A percentile compares a stretch with the other conserved stretches of the same genome.
phyloP scores from a whole-genome alignment of 805 yeast species.

The Spathaspora hagerdaliae region DNA sequence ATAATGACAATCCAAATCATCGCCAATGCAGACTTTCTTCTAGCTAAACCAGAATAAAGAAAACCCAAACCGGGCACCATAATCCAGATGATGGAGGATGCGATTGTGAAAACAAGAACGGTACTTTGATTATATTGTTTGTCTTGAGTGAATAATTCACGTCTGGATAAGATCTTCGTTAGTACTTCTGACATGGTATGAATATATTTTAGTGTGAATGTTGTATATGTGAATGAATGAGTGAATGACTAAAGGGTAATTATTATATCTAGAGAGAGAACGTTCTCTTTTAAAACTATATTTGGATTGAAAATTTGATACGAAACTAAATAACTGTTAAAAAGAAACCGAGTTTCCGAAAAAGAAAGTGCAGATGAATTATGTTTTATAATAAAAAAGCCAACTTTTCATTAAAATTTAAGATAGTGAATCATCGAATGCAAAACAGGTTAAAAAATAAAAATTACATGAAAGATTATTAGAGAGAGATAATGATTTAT shows the following conservation, averaged over 20 bases:
- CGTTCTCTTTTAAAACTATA: too few species aligned
- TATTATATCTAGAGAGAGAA: too few species aligned
- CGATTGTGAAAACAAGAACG: constrained; percentile 47
- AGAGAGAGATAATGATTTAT: too few species aligned
- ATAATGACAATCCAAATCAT: constrained; percentile 77
- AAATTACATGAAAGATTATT: too few species aligned
- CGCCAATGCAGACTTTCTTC: constrained; percentile 85
- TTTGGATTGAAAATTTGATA: too few species aligned
- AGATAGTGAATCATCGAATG: too few species aligned
- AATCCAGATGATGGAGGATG: constrained; percentile 71
- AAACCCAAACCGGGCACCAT: constrained; percentile 97
- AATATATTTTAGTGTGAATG: not conserved
- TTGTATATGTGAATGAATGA: not conserved
- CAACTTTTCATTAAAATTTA: not conserved
- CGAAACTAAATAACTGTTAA: too few species aligned
- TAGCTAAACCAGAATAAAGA: constrained; percentile 84
- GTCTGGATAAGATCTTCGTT: constrained; percentile 16
- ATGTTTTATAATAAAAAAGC: not conserved
- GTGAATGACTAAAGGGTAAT: too few species aligned
- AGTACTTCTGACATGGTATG: constrained; percentile 6
- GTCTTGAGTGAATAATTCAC: constrained; percentile 33
- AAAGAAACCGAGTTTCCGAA: not conserved
- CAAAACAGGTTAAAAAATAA: too few species aligned
- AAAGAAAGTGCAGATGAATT: not conserved
- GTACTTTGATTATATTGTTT: constrained; percentile 23